Base-by-base conservation (phyloP, 768 basidiomycete species). In the Mycena filopes region DNA sequence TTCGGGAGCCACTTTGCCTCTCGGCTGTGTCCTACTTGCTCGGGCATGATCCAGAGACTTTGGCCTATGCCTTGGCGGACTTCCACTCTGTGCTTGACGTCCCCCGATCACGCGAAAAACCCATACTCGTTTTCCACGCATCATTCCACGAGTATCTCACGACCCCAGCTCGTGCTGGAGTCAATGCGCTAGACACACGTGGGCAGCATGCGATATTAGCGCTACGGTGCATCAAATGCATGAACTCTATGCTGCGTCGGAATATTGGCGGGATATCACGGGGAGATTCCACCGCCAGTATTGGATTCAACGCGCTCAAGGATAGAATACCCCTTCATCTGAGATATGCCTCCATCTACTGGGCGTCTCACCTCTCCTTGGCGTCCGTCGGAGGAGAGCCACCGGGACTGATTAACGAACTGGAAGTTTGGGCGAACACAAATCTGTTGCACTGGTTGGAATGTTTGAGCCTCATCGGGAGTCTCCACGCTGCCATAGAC, bases 381-480 rank as follows among this genome's bases (percentile, higher is more conserved):
- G 4, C 15, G 2, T 1, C 26, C 12, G 20, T 3, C 4, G 31
- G 18, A 28, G 9, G 23, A 33, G 20, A 3, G 1, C 18, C 25
- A n/a, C 16, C 56, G 4, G 8, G 8, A 8, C 7, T 58, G 6
- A 29, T 58, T 26, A 29, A 36, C 3, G 47, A 29, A 29, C 13
- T 60, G 28, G 2, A 31, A 1, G 23, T 10, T 10, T 31, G 41
- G 3, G 3, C 28, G 1, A 21, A 4, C 1, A 42, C 25, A 1
- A 47, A 60, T 15, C 2, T 60, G 3, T 43, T 60, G 16, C 58
- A 60, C n/a, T 60, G 58, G 58, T 21, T 50, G 15, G 58, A 60
- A 13, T 60, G 48, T 25, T 43, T 60, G 26, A 60, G 47, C 25
- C 2, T 60, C 4, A 6, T 49, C 2, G 40, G 31, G 4, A 29